Evolutionary conservation across 768 basidiomycete genomes (phyloP), one percentile per base, ranked within the genome.

Genomic region (Calvatia gigantea): DNA sequence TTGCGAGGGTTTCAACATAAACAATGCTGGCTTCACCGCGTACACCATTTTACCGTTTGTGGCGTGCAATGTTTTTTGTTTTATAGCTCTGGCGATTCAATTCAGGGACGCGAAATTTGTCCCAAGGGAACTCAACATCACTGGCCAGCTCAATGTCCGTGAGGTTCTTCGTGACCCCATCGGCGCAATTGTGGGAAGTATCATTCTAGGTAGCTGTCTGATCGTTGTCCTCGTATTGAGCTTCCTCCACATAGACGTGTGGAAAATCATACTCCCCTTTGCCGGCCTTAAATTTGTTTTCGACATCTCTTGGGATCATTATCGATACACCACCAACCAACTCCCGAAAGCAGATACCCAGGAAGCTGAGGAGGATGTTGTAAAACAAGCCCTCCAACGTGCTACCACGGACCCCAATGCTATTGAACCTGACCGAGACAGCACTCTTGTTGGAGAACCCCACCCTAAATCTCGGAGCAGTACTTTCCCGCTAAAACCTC

Each of bases 21-120:
- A 88, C 46, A 90, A 91, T 59, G 80, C 82, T 7, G 82, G 83
- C 0, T 94, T 89, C 70, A 90, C 89, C 0, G 89, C 87, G 0
- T 93, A 93, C 70, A 83, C 88, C 14, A 86, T 91, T 46, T 73
- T 95, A 11, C 92, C 94, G 0, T 89, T 93, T 62, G 65, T 95
- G 27, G 85, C 81, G 2, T 75, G 86, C 76, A 67, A 65, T 74
- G 44, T 84, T n/a, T 77, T 83, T 5, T 89, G 86, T 65, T 84
- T 84, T 54, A 58, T 75, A 1, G 81, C 75, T n/a, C 76, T 86
- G 28, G 75, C 71, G 2, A 63, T 82, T 29, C 85, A 90, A 54
- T 91, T 84, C 67, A 79, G 78, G 45, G 66, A 75, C 8, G 58
- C 72, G n/a, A 77, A 77, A 54, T 74, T 82, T 59, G 75, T 89